A percentile compares a stretch with the other conserved stretches of the same genome.
Conservation (phyloP, 768 basidiomycete genomes). For the Lactarius tabidus region DNA sequence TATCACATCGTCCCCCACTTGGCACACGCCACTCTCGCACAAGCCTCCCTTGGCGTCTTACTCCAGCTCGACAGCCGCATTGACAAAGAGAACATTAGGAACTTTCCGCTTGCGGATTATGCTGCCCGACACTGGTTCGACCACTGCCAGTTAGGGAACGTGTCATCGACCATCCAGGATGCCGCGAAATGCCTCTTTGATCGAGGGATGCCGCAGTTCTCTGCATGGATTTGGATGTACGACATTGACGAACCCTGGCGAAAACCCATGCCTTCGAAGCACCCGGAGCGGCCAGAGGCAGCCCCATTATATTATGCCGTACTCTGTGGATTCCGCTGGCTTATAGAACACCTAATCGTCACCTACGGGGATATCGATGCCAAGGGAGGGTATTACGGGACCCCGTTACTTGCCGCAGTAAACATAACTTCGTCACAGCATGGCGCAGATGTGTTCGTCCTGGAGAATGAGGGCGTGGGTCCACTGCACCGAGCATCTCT, state of each 20-base stretch:
- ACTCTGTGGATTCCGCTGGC: neutral
- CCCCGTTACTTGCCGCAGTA: neutral
- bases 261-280: neutral
- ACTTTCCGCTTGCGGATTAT: constrained; percentile 1
- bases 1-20: neutral
- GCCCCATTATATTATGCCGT: neutral
- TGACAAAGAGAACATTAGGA: neutral
- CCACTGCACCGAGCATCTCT: too few relatives aligned
- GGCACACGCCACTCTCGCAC: neutral
- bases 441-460: too few relatives aligned
- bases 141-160: neutral
- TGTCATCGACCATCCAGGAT: neutral
- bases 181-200: neutral
- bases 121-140: neutral
- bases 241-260: neutral
- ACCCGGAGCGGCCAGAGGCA: neutral
- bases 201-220: neutral
- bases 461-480: too few relatives aligned
- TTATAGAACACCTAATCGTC: neutral
- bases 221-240: constrained; percentile 7
- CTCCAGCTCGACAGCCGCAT: neutral
- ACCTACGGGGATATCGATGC: neutral
- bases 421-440: neutral
- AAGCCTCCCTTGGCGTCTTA: constrained; percentile 1
- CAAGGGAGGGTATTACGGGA: neutral